Conservation (phyloP, 129 eudicot genomes). For the Tanacetum coccineum region DNA sequence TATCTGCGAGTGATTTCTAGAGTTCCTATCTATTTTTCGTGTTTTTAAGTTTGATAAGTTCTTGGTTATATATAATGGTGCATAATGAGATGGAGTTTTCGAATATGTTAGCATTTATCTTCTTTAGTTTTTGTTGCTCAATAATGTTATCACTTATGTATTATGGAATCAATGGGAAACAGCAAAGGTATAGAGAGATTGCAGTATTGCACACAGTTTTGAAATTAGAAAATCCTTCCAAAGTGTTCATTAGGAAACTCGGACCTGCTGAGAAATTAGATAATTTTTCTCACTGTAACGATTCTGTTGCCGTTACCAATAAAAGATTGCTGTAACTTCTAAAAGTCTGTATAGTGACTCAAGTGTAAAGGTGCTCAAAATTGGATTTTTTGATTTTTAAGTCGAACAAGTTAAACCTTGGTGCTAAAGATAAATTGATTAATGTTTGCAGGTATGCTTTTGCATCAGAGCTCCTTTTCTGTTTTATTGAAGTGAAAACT, state of each 20-base stretch:
- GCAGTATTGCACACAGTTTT: no score
- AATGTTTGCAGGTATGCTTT: slow-evolving; percentile 4
- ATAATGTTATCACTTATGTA: slow-evolving; percentile 28
- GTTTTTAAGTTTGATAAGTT: slow-evolving; percentile 23
- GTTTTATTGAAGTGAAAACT: neutral
- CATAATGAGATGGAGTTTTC: slow-evolving; percentile 20
- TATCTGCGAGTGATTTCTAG: slow-evolving; percentile 38
- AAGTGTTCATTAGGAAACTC: no score
- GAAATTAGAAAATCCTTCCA: no score
- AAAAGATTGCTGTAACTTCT: neutral
- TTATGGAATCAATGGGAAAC: slow-evolving; percentile 15
- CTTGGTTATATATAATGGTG: slow-evolving; percentile 34
- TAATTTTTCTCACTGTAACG: neutral
- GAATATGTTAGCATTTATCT: slow-evolving; percentile 26
- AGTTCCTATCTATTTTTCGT: slow-evolving; percentile 25
- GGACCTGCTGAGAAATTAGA: neutral
- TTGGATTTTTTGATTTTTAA: neutral
- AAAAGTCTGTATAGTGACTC: neutral
- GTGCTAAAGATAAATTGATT: neutral
- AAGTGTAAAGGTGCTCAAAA: neutral
- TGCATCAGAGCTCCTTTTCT: neutral
- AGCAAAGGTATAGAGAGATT: slow-evolving; percentile 6
- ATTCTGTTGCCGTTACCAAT: neutral
- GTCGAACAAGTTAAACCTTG: slow-evolving; percentile 1
- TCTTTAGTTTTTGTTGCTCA: slow-evolving; percentile 19